Evolutionary conservation across 768 basidiomycete genomes (phyloP), one percentile per base, ranked within the genome.

Genomic region (Boletus sp.): DNA sequence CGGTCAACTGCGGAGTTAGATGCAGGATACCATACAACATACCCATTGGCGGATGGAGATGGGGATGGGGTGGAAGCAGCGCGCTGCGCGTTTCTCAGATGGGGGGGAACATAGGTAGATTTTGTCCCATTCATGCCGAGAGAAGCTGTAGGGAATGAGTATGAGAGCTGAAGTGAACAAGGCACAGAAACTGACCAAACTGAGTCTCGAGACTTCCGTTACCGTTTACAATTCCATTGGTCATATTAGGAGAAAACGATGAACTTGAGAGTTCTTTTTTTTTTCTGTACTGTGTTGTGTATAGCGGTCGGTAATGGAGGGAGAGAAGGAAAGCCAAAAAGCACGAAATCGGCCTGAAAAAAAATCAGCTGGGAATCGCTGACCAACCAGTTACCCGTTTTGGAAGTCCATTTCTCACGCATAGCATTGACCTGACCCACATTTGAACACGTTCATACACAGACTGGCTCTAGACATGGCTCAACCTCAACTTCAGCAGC

Each of bases 221-320:
- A 71, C 80, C 84, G 76, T 90, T 89, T 87, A 89, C 83, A 80
- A 83, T 83, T 83, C 87, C 89, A 91, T 90, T 90, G 78, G 88
- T 85, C 89, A 91, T 91, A 89, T 87, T 81, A 78, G 71, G 69
- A 57, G 52, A 61, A 65, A 68, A 67, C 44, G 62, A 68, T 62
- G 68, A 73, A 73, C 64, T 61, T 37, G 14, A 52, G 41, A 25
- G 53, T 56, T 57, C 56, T 64, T 66, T 69, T 51, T 44, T 40
- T 65, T 53, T 51, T 55, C 51, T 63, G 59, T 55, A 58, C 56
- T 56, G 57, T 50, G 51, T 49, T 64, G 66, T 68, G 57, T 54
- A 44, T 44, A 35, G 52, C 64, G 55, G 67, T 63, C 53, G 70
- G 53, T 63, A 71, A 54, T 61, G 70, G 61, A 51, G 49, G 55